Conservation (phyloP, 768 basidiomycete species). For the Cystofilobasidium macerans region DNA sequence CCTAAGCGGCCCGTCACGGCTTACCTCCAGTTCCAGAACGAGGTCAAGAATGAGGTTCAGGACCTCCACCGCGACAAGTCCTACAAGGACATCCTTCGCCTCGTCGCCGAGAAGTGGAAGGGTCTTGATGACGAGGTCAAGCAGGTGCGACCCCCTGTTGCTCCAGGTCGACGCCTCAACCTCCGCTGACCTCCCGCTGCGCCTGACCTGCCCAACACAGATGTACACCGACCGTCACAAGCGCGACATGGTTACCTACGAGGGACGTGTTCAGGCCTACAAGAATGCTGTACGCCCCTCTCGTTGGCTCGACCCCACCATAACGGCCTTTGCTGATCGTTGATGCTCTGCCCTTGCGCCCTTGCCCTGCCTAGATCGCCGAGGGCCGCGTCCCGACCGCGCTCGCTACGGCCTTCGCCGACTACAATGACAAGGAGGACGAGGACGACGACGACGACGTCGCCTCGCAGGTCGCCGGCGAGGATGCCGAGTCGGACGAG, state of each 20-base stretch:
- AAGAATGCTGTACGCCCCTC: conserved; percentile 31
- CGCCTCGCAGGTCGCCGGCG: conserved; percentile 39
- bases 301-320: not conserved
- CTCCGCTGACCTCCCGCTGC: conserved; percentile 3
- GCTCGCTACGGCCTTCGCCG: not conserved
- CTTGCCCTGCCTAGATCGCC: conserved; percentile 4
- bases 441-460: conserved; percentile 56
- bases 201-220: conserved; percentile 25
- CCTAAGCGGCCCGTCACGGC: conserved; percentile 88
- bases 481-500: conserved; percentile 2
- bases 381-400: not conserved
- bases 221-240: conserved; percentile 13
- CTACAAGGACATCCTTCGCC: conserved; percentile 58
- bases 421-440: conserved; percentile 38
- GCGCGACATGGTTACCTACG: not conserved
- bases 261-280: conserved; percentile 44
- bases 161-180: not conserved
- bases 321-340: not conserved
- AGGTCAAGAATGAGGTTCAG: conserved; percentile 64
- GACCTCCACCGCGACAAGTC: conserved; percentile 51
- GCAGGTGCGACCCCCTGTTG: conserved; percentile 60
- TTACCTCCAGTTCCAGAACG: conserved; percentile 90
- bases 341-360: not conserved
- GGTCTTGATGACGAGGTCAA: conserved; percentile 57
- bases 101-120: conserved; percentile 67